Base-by-base conservation (phyloP, 1,284 basidiomycete species). In the Puccinia novopanici region DNA sequence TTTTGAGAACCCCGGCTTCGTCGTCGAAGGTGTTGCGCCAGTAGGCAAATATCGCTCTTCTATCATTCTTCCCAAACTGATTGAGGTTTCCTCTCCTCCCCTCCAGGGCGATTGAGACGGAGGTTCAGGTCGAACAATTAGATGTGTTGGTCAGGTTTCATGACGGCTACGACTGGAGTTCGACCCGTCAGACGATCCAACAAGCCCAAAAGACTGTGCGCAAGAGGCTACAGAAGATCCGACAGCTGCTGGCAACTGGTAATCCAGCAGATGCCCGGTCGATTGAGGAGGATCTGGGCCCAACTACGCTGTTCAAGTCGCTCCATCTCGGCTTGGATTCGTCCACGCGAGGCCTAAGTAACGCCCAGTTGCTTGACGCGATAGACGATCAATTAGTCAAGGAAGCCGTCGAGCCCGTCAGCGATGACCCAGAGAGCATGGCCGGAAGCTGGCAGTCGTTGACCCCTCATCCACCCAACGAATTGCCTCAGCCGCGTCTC, bases 111-210 rank as follows among this genome's bases (percentile, higher is more conserved):
- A 72, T 72, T 45, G 68, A 71, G 30, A 52, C 81, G 12, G 68
- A 71, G 27, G 68, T 81, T 22, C 67, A 70, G 27, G 22, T 93
- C 2, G 88, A 89, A 65, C 87, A 91, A 71, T 90, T 89, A 67
- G 88, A 92, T 81, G 85, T 92, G 54, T 89, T 88, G 0, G 84
- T 97, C 48, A 88, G 91, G 81, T 88, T 98, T 8, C 92, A 95
- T 84, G 93, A 95, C 81, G 95, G 96, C 0, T 99, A 95, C 84
- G 97, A 99, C 85, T 99, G 96, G 95, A 86, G 86, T 0, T 88
- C 89, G 55, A 99, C 96, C 1, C 91, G 95, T 68, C 91, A 89
- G 85, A 90, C 90, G 6, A 93, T 99, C 75, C 93, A 97, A 85
- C 91, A 93, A 71, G 92, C 95, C 85, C 90, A 93, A 80, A 94